Evolutionary conservation across 2,329 filamentous ascomycete species (phyloP), one percentile per base, ranked within the genome.

Genomic region (Pezicula rhizophila): DNA sequence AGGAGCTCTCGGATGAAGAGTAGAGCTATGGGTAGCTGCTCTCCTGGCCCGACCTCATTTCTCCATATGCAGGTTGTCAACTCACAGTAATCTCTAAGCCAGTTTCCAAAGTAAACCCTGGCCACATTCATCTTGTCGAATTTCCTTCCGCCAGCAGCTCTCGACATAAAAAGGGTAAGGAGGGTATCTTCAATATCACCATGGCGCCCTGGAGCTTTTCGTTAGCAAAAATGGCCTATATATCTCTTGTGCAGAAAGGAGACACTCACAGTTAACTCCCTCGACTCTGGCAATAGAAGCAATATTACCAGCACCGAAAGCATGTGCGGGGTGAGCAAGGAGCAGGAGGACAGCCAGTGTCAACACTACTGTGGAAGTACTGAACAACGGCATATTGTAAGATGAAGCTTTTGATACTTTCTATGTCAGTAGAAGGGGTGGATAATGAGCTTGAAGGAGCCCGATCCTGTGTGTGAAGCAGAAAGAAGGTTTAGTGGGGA

Each of bases 61-160:
- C 28, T 10, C 28, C 28, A 12, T 31, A 7, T 31, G 17, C 28
- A 31, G 15, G 10, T n/a, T 7, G 28, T 31, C 11, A 12, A 50
- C 60, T 49, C 46, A 64, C 63, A 93, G 70, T 96, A 96, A 69
- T 96, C 91, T 48, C 82, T 81, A 31, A 96, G 80, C 91, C 91
- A 96, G 73, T 96, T 96, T 56, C 91, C 91, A 72, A 96, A 96
- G 73, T 96, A 96, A 55, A 95, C 87, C 52, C 90, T 82, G 55
- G 91, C 87, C 54, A 96, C 87, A 64, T 84, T 86, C 62, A 95
- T 80, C 72, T 93, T 93, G 73, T 79, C 82, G 70, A 95, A 96
- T 63, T 91, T 95, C 74, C 91, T 90, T 58, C 79, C 79, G 54
- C 71, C 72, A 17, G 80, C 81, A 37, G 77, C 75, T 52, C 77